Evolutionary conservation across 805 yeast genomes (phyloP), one percentile per base, ranked within the genome.

Genomic region (Pichia scutulata): DNA sequence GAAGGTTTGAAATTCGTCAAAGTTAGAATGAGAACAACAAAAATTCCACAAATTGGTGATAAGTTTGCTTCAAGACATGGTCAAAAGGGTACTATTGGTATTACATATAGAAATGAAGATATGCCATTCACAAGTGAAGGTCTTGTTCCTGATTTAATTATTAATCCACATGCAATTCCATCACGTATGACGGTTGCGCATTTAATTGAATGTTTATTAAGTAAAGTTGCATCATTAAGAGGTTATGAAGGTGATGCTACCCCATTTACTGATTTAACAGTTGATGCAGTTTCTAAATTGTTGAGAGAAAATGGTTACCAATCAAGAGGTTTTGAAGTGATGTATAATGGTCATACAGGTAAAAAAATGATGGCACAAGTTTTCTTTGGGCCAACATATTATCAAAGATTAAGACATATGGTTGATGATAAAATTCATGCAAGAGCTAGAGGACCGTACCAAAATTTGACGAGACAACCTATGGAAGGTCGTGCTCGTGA

Each of bases 111-210:
- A 68, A 93, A 92, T 68, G 99, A 93, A 70, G 99, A 93, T 68
- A 92, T 93, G 98, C 99, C 99, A 26, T 93, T 93, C 68, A 84
- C 95, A 9, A 77, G 88, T 3, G 95, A 92, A 68, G 99, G 99
- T 69, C 70, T 92, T 66, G 97, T 92, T 39, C 99, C 99, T 8
- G 99, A 93, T 72, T 76, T 93, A 65, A 89, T 93, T 63, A 93
- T 93, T 67, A 93, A 93, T 69, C 99, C 99, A 2, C 99, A 93
- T 71, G 99, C 98, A 66, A 93, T 93, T 79, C 99, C 99, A 60
- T 93, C 99, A 52, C 97, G 99, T 80, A 93, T 93, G 99, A 93
- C 99, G 40, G 99, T 93, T 54, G 99, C 99, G 46, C 98, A 93
- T 76, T 84, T 93, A 76, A 92, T 93, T 70, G 99, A 93, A 76